Percentiles rank a stretch among this genome's conserved stretches.
These are phyloP conservation scores for Sequoiadendron giganteum DNA, from an alignment of 75 land plant genomes.

Conservation along the genomic window DNA sequence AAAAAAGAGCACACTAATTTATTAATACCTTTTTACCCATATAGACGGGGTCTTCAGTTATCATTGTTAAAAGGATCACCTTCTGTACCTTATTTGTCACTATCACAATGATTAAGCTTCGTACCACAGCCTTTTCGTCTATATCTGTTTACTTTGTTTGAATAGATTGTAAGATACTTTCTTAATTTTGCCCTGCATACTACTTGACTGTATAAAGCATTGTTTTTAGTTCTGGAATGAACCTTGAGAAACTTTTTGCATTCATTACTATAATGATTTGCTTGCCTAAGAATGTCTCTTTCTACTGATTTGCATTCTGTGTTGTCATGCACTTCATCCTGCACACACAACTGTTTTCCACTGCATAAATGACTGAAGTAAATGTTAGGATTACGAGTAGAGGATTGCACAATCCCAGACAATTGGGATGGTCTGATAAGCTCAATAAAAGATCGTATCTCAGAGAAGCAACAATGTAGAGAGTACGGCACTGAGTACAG, in stretches of 20 bases:
- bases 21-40: neutral
- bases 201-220: neutral
- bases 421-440: slow-evolving; percentile 42
- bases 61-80: neutral
- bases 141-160: slow-evolving; percentile 2
- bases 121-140: slow-evolving; percentile 16
- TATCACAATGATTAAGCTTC: slow-evolving; percentile 6
- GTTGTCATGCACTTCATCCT: neutral
- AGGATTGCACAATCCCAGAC: slow-evolving; percentile 47
- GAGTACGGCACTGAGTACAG: slow-evolving; percentile 57
- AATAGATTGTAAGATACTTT: neutral
- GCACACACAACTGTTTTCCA: slow-evolving; percentile 12
- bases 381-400: slow-evolving; percentile 42
- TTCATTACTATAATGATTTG: neutral
- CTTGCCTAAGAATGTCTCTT: neutral
- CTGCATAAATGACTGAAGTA: slow-evolving; percentile 34
- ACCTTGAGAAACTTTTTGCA: neutral
- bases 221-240: neutral
- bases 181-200: neutral
- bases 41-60: neutral
- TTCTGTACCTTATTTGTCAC: neutral
- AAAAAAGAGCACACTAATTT: neutral
- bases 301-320: slow-evolving; percentile 1
- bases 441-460: slow-evolving; percentile 48
- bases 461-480: slow-evolving; percentile 59